Conservation (phyloP, 257 asterid species). For the Solanum phureja region DNA sequence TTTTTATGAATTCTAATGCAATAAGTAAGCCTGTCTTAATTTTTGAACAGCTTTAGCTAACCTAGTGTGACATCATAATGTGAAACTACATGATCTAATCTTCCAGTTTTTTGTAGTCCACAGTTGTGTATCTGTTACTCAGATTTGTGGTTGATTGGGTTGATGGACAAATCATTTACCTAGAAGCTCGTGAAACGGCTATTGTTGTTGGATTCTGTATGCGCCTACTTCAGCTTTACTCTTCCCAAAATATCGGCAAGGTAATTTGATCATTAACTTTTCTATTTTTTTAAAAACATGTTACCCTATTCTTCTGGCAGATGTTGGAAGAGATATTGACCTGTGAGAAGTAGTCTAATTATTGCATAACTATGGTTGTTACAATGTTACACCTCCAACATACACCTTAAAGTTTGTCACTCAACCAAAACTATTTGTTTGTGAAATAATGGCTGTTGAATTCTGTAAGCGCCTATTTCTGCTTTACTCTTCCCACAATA, state of each 20-base stretch:
- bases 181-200: slow-evolving; percentile 92
- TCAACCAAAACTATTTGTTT: not conserved
- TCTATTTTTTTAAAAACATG: not conserved
- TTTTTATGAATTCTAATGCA: not conserved
- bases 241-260: slow-evolving; percentile 92
- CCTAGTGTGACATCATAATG: not conserved
- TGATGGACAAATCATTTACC: slow-evolving; percentile 82
- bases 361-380: not conserved
- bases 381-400: not conserved
- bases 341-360: not conserved
- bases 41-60: not conserved
- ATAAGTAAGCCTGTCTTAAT: not conserved
- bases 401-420: not conserved
- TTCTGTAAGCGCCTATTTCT: slow-evolving; percentile 77
- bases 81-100: not conserved
- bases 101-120: slow-evolving; percentile 31
- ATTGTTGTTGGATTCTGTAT: slow-evolving; percentile 73
- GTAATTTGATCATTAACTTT: slow-evolving; percentile 20
- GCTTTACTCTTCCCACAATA: slow-evolving; percentile 80
- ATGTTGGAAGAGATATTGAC: not conserved
- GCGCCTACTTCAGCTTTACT: slow-evolving; percentile 84
- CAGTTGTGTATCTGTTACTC: slow-evolving; percentile 82
- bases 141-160: slow-evolving; percentile 93
- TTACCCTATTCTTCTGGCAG: not conserved
- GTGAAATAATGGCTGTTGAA: slow-evolving; percentile 78